Evolutionary conservation across 495 filamentous ascomycete species (phyloP), one percentile per base, ranked within the genome.

Genomic region (Aspergillus sclerotiicarbonarius): DNA sequence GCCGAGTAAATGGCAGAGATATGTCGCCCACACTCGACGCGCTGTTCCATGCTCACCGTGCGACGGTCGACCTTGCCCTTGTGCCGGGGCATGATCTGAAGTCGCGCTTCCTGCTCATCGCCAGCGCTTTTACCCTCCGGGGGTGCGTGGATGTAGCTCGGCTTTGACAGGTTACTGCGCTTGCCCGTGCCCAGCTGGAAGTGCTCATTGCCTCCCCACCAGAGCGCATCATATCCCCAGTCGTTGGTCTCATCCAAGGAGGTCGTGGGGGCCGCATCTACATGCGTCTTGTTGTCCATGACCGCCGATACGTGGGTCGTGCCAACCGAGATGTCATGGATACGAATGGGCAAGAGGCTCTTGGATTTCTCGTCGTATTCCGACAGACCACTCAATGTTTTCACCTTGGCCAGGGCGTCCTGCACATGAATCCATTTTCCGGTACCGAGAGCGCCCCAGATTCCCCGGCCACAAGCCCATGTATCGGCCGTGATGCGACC

Each of bases 201-300:
- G 60, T 84, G 81, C 74, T 98, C 93, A 64, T 97, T 98, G 37
- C 89, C 90, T 61, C 94, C 94, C 90, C 92, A 98, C 82, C 87
- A 95, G 6, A 97, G 67, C 2, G 89, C 85, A 70, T 98, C 94
- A 8, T 85, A 84, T 51, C 93, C 93, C 79, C 83, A 96, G 58
- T 87, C 85, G 49, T 85, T 83, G 4, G 76, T 76, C 4, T 81
- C 78, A 10, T 75, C 78, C 7, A 73, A 66, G 6, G 76, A 65
- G 10, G 71, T 70, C 15, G 70, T 72, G n/a, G 71, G 73, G 4
- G 84, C 79, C 15, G 76, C 67, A 13, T 60, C 63, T 37, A 91
- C 66, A 53, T 85, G 81, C 3, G 89, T 86, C 19, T 87, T 78
- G 65, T 96, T 96, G 61, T 86, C 80, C 83, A 98, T 82, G 1